Percentiles rank a stretch among this genome's conserved stretches.
These are phyloP conservation scores for Cinchona pubescens DNA, from an alignment of 257 asterid species.

Conservation along the genomic window DNA sequence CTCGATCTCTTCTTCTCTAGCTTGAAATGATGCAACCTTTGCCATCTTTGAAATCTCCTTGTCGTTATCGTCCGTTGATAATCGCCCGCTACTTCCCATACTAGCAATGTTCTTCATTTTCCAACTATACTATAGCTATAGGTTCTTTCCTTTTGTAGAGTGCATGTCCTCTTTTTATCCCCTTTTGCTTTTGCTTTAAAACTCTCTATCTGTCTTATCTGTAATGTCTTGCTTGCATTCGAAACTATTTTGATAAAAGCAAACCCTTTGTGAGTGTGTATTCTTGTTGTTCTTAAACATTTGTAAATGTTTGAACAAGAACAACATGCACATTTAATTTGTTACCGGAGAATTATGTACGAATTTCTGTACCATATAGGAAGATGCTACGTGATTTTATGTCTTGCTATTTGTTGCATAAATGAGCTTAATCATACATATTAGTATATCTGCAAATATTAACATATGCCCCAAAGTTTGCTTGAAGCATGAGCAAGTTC, in stretches of 20 bases:
- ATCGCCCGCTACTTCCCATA: constrained; percentile 55
- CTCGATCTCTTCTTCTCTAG: constrained; percentile 77
- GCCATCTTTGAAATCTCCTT: constrained; percentile 60
- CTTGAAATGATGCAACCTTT: constrained; percentile 54
- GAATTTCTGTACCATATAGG: too few species aligned
- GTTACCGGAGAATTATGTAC: not conserved
- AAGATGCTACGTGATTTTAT: not conserved
- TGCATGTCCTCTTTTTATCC: constrained; percentile 2
- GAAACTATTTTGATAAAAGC: constrained; percentile 38
- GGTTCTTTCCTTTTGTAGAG: constrained; percentile 17
- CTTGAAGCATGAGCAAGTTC: constrained; percentile 24
- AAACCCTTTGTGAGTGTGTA: not conserved
- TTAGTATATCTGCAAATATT: not conserved
- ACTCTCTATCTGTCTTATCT: constrained; percentile 28
- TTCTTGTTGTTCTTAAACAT: not conserved
- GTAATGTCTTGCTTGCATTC: constrained; percentile 45
- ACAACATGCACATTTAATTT: not conserved
- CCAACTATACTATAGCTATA: not conserved
- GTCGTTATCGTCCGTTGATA: constrained; percentile 41
- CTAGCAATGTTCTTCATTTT: constrained; percentile 49
- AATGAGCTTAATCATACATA: not conserved
- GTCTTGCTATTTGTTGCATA: not conserved
- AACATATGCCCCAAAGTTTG: not conserved
- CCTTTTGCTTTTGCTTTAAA: constrained; percentile 63
- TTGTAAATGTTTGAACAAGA: not conserved